Evolutionary conservation across 257 asterid genomes (phyloP).

Genomic region (Scutellaria minor): DNA sequence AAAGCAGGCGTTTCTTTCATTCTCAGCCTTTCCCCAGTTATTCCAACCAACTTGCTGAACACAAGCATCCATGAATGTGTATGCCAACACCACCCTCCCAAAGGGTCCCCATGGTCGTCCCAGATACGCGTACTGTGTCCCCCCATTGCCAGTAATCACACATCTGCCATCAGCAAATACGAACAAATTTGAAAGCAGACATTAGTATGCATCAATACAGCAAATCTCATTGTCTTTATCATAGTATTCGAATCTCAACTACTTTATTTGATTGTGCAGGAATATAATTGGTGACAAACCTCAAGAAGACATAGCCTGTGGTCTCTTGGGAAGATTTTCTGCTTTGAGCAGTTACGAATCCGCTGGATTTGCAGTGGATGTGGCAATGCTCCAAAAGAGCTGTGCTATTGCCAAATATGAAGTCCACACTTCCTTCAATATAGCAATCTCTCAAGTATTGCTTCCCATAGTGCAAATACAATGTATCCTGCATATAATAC

Average conservation of each 20-base stretch:
- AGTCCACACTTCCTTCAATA: conserved; percentile 95
- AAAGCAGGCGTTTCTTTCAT: conserved; percentile 95
- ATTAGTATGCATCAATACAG: background rate
- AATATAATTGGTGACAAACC: conserved; percentile 46
- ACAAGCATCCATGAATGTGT: conserved; percentile 80
- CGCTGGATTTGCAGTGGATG: conserved; percentile 88
- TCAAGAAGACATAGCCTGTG: conserved; percentile 88
- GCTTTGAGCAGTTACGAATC: conserved; percentile 90
- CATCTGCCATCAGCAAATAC: conserved; percentile 58
- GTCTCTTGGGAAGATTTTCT: conserved; percentile 94
- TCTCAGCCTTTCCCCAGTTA: conserved; percentile 91
- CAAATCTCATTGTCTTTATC: background rate
- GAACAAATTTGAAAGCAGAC: background rate
- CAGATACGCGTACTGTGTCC: conserved; percentile 59
- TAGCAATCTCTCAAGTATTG: conserved; percentile 91
- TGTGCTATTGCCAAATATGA: conserved; percentile 97
- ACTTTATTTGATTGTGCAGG: background rate
- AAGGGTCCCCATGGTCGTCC: conserved; percentile 99
- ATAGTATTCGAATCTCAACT: background rate
- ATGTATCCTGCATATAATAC: conserved; percentile 68
- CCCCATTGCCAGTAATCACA: conserved; percentile 88
- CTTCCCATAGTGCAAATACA: conserved; percentile 90
- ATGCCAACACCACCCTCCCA: conserved; percentile 87
- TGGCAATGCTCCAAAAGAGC: conserved; percentile 96
- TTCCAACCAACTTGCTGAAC: conserved; percentile 84